These are phyloP conservation scores for Aureobasidium sp. DNA, from an alignment of 2,329 filamentous ascomycete genomes.

Conservation along the genomic window DNA sequence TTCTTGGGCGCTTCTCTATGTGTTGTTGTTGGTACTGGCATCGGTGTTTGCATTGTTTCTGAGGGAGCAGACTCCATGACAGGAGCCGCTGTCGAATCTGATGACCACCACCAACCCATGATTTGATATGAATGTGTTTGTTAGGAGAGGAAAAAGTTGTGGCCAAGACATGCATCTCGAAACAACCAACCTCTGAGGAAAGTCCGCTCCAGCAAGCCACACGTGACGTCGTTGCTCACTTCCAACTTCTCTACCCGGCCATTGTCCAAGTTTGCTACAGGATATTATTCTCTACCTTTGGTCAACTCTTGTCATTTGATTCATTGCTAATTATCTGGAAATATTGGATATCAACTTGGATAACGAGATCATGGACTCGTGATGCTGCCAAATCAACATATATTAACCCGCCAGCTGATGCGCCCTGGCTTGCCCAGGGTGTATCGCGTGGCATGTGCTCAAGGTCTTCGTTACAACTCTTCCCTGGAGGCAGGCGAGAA, in stretches of 20 bases:
- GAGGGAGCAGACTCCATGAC: not conserved
- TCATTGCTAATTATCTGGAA: not conserved
- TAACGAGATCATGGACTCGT: not conserved
- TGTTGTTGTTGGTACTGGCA: not conserved
- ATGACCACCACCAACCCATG: conserved; percentile 21
- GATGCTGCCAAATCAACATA: conserved; percentile 7
- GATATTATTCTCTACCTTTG: not conserved
- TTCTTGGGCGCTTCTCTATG: conserved; percentile 1
- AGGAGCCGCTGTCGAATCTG: conserved; percentile 13
- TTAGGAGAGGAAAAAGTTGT: not conserved
- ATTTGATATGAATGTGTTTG: not conserved
- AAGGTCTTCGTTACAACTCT: conserved; percentile 22
- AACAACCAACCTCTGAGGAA: not conserved
- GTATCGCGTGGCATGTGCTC: conserved; percentile 7
- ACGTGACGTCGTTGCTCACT: conserved; percentile 9
- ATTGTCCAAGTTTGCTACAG: not conserved
- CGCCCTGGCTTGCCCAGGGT: conserved; percentile 8
- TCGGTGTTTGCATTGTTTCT: not conserved
- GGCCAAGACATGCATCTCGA: conserved; percentile 2
- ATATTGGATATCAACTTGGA: not conserved
- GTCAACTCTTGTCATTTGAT: not conserved
- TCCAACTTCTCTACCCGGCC: not conserved
- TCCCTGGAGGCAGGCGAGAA: conserved; percentile 45
- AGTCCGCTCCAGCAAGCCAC: conserved; percentile 2
- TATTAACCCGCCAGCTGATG: conserved; percentile 3